phyloP scores from a whole-genome alignment of 1,284 basidiomycete genomes.

The Ceratobasidium sp. region DNA sequence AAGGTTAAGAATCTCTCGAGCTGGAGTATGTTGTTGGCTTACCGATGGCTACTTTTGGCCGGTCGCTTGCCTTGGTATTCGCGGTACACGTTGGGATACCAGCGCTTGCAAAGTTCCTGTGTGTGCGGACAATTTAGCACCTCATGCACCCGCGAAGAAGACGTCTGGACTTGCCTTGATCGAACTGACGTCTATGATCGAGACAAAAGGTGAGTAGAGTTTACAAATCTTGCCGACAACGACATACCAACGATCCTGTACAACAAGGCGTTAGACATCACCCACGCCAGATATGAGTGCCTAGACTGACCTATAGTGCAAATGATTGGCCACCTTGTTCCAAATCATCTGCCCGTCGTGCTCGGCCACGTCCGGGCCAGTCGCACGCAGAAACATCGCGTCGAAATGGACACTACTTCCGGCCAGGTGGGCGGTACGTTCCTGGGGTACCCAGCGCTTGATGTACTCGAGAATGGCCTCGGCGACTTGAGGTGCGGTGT shows the following conservation, averaged over 20 bases:
- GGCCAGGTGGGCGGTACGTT: conserved; percentile 74
- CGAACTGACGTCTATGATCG: conserved; percentile 12
- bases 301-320: conserved; percentile 27
- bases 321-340: conserved; percentile 9
- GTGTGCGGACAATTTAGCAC: background rate
- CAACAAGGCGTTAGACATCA: background rate
- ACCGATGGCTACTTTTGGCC: conserved; percentile 20
- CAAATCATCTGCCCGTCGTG: conserved; percentile 9
- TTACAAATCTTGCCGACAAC: background rate
- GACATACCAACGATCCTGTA: conserved; percentile 30
- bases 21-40: background rate
- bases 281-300: too few relatives aligned
- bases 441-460: conserved; percentile 77
- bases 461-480: conserved; percentile 73
- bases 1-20: background rate
- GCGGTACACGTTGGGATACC: conserved; percentile 21
- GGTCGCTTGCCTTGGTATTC: conserved; percentile 9
- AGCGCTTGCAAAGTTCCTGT: conserved; percentile 37
- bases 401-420: conserved; percentile 87
- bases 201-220: background rate
- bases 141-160: background rate
- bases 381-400: too few relatives aligned
- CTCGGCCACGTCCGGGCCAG: conserved; percentile 78
- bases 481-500: conserved; percentile 68
- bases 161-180: background rate